A percentile compares a stretch with the other conserved stretches of the same genome.
phyloP scores from a whole-genome alignment of 2,329 filamentous ascomycete genomes.

The Diaporthe citri region DNA sequence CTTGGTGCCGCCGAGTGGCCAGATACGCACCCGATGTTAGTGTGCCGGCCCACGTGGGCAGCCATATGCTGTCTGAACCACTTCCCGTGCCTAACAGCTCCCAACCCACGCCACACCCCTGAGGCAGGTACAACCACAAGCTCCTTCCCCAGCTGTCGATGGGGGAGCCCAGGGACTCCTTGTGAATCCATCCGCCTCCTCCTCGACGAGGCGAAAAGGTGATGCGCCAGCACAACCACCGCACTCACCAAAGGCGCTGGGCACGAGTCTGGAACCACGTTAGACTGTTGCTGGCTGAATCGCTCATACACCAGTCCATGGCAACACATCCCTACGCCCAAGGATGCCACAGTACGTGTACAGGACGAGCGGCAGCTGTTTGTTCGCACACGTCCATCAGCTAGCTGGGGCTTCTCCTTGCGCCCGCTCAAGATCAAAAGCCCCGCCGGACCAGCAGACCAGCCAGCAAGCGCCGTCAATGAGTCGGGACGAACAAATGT shows the following conservation, averaged over 20 bases:
- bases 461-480: not conserved
- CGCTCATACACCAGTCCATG: slow-evolving; percentile 1
- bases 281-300: slow-evolving; percentile 17
- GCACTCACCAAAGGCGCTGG: not conserved
- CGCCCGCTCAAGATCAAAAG: slow-evolving; percentile 9
- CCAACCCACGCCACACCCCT: not conserved
- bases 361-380: slow-evolving; percentile 7
- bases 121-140: not conserved
- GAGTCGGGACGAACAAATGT: slow-evolving; percentile 28
- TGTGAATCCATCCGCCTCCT: not conserved
- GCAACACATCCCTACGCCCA: slow-evolving; percentile 17
- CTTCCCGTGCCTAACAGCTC: not conserved
- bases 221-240: slow-evolving; percentile 4
- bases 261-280: slow-evolving; percentile 11
- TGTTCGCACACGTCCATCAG: slow-evolving; percentile 13
- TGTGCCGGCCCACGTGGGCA: slow-evolving; percentile 25
- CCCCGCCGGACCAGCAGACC: not conserved
- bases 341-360: not conserved
- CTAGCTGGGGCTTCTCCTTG: not conserved
- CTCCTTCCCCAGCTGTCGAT: not conserved
- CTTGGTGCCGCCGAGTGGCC: not conserved
- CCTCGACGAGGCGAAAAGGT: not conserved
- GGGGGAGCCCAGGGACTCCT: slow-evolving; percentile 5
- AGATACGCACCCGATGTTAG: slow-evolving; percentile 19
- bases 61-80: slow-evolving; percentile 7